Base-by-base conservation (phyloP, 176 grass and related monocot species). In the Hordeum marinum region DNA sequence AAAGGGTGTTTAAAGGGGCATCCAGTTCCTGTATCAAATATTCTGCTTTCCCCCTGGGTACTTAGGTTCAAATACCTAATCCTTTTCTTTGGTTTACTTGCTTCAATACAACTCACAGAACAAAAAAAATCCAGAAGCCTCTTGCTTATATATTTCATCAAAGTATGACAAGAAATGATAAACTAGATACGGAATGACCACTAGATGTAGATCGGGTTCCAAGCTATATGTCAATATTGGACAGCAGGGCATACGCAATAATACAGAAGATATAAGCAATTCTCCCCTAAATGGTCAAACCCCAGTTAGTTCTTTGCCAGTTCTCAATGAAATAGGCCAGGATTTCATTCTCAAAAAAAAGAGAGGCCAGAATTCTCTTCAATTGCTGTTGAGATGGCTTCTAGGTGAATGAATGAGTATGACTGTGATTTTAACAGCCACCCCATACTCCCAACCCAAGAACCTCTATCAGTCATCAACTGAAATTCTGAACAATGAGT, bases 341-440 rank as follows among this genome's bases (percentile, higher is more conserved):
- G 29, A 29, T 29, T 29, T 29, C 29, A 29, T 29, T 29, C 29
- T 29, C 29, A 29, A 29, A 29, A 29, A 29, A 29, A 29, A 29
- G 2, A 29, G 2, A 29, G 29, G 29, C 29, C 29, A 29, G 11
- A 3, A 43, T 6, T 66, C 42, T 55, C 40, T 9, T 67, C 26
- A 31, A 11, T 26, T 79, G 29, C 26, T 79, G 40, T 64, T 39
- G 23, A 4, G 13, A 72, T 36, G 1, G 34, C 23, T 54, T 72
- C 64, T 66, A 80, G 36, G 9, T 26, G 5, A 37, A 40, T 35
- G 3, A 36, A 40, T 35, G 26, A 36, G 12, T 48, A 25, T 80
- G 60, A 27, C 15, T 27, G 50, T 69, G 48, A 77, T 17, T 61
- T 61, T 20, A 89, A 43, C 48, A 84, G 45, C 26, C 68, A 89